Evolutionary conservation across 2,329 filamentous ascomycete genomes (phyloP), one percentile per base, ranked within the genome.

Genomic region (Exophiala dermatitidis): DNA sequence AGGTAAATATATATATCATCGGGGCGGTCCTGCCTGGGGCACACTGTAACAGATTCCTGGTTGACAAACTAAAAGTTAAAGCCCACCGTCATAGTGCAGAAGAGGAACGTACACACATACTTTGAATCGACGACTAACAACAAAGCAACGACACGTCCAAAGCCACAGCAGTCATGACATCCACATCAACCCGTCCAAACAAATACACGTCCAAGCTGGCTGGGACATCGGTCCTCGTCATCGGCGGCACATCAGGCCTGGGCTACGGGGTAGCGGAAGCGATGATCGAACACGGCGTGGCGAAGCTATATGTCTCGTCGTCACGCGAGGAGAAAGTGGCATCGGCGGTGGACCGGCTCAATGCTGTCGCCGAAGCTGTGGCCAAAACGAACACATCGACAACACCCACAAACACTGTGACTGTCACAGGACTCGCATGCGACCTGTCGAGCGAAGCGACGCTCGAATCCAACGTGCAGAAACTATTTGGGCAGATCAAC

Each of bases 261-360:
- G 78, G 78, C 37, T 79, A 72, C 61, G 67, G 65, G 54, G 73
- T 77, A 9, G 77, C 77, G 50, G 73, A 79, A 71, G 75, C 74
- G 1, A 66, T 68, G 40, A 62, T 80, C 52, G 77, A 79, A 57
- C 66, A 74, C 59, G 74, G 73, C 57, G 57, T 52, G 10, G 72
- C 72, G 48, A 64, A 67, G 34, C 68, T 81, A 30, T 72, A 70
- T 37, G 71, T 80, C 60, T 72, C 75, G 2, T 75, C 74, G 0
- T 79, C 54, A 2, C 57, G 53, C 4, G 42, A 56, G 32, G 7
- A 34, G 19, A 67, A 62, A n/a, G 57, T 80, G 36, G 59, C 71
- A 26, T 58, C 65, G 3, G 69, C 76, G 2, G 61, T 78, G 32
- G 47, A 64, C 0, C 64, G 65, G 1, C 68, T 81, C 5, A 65